Base-by-base conservation (phyloP, 768 basidiomycete genomes). In the Tylopilus sp. region DNA sequence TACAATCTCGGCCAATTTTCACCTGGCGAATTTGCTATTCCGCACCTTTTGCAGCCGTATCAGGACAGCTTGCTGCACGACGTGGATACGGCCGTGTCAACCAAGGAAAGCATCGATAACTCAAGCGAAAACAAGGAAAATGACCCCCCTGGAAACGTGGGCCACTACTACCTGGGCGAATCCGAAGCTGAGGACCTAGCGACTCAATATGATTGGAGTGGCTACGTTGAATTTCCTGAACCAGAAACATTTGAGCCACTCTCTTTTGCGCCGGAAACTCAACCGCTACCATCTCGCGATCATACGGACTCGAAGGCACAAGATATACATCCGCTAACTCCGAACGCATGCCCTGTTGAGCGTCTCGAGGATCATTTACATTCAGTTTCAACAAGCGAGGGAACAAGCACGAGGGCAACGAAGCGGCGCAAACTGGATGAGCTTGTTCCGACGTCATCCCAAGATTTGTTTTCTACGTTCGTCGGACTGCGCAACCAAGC, bases 381-480 rank as follows among this genome's bases (percentile, higher is more conserved):
- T 42, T 28, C 35, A 36, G 26, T 23, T 35, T 47, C 50, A 7
- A 33, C 36, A 25, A 43, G 31, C 20, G 47, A 54, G 18, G 44
- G 23, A 6, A 33, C 50, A 11, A 17, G 38, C 8, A 30, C 40
- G 25, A 56, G 45, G 43, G 31, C 11, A 5, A 38, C 45, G 10
- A 67, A 67, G 49, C 66, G 66, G 23, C 59, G 59, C 47, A 67
- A 53, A 49, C 47, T 67, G n/a, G 55, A 68, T 38, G 42, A 56
- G 36, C 53, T 56, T 43, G 55, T 62, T 46, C 62, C 59, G 6
- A 40, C 57, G 39, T 61, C 66, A 39, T 57, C 66, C 25, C 59
- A 46, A 30, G 66, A 65, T 36, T 15, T 67, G 25, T 66, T 67
- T 26, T 58, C 48, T 40, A 46, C 59, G 1, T 67, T 67, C 21